phyloP scores from a whole-genome alignment of 306 rosid genomes.

The Macrotyloma uniflorum region DNA sequence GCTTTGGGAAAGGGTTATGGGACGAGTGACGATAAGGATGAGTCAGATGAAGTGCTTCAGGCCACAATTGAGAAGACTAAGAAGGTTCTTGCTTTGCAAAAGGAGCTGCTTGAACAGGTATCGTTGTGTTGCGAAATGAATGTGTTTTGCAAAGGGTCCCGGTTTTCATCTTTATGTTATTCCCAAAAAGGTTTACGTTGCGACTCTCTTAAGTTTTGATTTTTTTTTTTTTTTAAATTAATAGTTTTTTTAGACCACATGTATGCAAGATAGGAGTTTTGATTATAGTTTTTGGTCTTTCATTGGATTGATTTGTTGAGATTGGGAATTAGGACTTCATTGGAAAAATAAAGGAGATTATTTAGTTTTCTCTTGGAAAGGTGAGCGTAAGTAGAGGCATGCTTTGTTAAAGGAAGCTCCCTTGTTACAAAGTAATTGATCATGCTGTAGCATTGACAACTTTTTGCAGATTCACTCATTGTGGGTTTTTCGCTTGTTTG shows the following conservation, averaged over 20 bases:
- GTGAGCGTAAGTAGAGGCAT: neutral
- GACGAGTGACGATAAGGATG: constrained; percentile 49
- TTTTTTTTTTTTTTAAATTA: neutral
- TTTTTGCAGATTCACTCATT: neutral
- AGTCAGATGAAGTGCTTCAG: constrained; percentile 56
- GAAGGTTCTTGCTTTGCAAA: constrained; percentile 83
- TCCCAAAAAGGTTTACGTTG: constrained; percentile 26
- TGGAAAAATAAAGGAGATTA: neutral
- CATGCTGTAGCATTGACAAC: neutral
- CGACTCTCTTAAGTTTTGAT: neutral
- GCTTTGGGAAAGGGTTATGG: constrained; percentile 48
- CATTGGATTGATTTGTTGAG: neutral
- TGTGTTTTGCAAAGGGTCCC: constrained; percentile 5
- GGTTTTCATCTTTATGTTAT: neutral
- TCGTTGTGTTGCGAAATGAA: neutral
- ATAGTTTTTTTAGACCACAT: neutral
- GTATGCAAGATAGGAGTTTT: neutral
- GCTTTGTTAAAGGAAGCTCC: constrained; percentile 16
- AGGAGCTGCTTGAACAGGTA: constrained; percentile 84
- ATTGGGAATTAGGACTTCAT: constrained; percentile 15
- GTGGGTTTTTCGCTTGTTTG: neutral
- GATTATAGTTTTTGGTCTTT: neutral
- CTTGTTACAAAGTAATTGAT: neutral
- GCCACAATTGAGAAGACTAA: constrained; percentile 84
- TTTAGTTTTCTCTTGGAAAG: constrained; percentile 10